These are phyloP conservation scores for Xylaria venustula DNA, from an alignment of 495 filamentous ascomycete genomes.

Conservation along the genomic window DNA sequence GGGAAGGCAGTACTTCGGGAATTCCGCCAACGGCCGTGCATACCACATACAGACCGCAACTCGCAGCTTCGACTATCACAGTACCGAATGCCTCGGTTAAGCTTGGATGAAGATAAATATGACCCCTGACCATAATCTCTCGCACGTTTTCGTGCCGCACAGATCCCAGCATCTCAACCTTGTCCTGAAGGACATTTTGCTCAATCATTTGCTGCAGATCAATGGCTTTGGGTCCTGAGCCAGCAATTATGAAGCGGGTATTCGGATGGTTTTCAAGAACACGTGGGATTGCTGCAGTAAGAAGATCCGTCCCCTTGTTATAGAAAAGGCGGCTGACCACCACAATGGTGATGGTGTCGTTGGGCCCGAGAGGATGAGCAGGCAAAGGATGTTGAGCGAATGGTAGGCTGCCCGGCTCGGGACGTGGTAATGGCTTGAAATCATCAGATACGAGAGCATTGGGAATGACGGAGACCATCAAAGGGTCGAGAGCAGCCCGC, in stretches of 20 bases:
- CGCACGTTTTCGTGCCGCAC: constrained; percentile 94
- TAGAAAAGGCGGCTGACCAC: constrained; percentile 97
- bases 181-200: constrained; percentile 90
- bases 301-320: constrained; percentile 95
- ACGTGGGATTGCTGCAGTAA: constrained; percentile 90
- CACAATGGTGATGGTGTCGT: constrained; percentile 91
- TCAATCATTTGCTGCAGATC: constrained; percentile 98
- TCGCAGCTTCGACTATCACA: constrained; percentile 94
- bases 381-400: constrained; percentile 32
- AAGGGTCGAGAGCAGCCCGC: constrained; percentile 86
- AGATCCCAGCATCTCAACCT: constrained; percentile 86
- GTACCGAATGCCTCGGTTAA: constrained; percentile 97
- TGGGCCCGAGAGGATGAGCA: constrained; percentile 62
- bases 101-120: constrained; percentile 94
- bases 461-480: constrained; percentile 96
- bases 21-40: constrained; percentile 96
- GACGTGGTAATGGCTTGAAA: constrained; percentile 66
- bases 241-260: constrained; percentile 95
- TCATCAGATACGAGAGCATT: constrained; percentile 97
- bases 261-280: constrained; percentile 86
- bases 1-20: constrained; percentile 86
- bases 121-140: constrained; percentile 96
- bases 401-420: constrained; percentile 29
- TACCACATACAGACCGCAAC: constrained; percentile 92
- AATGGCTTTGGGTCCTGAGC: constrained; percentile 93